phyloP scores from a whole-genome alignment of 306 rosid genomes.

The Elaeagnus macrophylla region DNA sequence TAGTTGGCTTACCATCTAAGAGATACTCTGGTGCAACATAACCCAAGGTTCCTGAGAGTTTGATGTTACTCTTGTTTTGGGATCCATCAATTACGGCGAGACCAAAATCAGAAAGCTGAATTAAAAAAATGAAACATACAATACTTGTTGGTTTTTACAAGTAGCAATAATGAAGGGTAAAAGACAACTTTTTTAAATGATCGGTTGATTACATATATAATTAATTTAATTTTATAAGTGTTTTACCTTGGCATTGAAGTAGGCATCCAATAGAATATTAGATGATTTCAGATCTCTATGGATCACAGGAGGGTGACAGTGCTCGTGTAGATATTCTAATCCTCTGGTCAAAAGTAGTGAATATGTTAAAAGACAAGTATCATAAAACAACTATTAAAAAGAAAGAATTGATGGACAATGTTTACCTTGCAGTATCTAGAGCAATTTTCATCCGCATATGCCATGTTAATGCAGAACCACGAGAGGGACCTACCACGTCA shows the following conservation, averaged over 20 bases:
- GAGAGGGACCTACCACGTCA: constrained; percentile 55
- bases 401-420: constrained; percentile 11
- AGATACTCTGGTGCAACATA: constrained; percentile 95
- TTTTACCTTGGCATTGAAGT: constrained; percentile 93
- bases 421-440: constrained; percentile 78
- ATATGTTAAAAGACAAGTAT: constrained; percentile 18
- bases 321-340: constrained; percentile 83
- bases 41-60: constrained; percentile 89
- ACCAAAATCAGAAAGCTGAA: constrained; percentile 94
- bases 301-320: constrained; percentile 72
- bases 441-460: constrained; percentile 91
- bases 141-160: neutral
- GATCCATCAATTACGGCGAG: constrained; percentile 75
- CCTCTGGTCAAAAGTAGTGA: constrained; percentile 54
- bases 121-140: constrained; percentile 18
- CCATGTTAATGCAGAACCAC: constrained; percentile 80
- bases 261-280: constrained; percentile 82
- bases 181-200: neutral
- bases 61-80: constrained; percentile 66
- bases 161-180: constrained; percentile 8
- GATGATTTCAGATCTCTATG: constrained; percentile 97
- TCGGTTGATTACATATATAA: too few relatives aligned
- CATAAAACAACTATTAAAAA: neutral
- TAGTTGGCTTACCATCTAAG: constrained; percentile 71
- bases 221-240: too few relatives aligned